Conservation (phyloP, 129 eudicot species). For the Flaveria sonorensis region DNA sequence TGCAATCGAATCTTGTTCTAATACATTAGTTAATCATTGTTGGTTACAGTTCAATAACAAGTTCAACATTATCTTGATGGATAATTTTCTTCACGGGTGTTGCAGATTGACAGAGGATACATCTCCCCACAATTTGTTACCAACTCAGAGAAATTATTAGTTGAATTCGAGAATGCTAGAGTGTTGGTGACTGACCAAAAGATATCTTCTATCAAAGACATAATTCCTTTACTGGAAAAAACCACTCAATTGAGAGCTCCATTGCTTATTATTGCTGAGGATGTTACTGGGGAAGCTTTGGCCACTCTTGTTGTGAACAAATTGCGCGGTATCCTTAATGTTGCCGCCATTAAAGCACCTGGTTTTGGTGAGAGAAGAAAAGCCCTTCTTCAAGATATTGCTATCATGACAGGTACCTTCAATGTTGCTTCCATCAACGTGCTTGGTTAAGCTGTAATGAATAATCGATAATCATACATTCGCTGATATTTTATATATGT, state of each 20-base stretch:
- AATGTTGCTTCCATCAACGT: not conserved
- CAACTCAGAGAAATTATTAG: conserved; percentile 74
- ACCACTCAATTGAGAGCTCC: conserved; percentile 85
- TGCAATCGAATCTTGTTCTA: not conserved
- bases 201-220: conserved; percentile 81
- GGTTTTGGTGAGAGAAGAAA: conserved; percentile 89
- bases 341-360: conserved; percentile 88
- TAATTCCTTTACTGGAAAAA: conserved; percentile 80
- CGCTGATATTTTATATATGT: not conserved
- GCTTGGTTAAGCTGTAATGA: not conserved
- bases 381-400: conserved; percentile 91
- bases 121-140: conserved; percentile 94
- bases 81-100: not conserved
- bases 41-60: not conserved
- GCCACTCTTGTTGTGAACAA: conserved; percentile 95
- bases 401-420: conserved; percentile 71
- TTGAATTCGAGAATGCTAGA: conserved; percentile 88
- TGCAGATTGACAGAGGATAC: conserved; percentile 92
- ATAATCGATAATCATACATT: not conserved
- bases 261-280: conserved; percentile 73
- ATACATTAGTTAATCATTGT: no score
- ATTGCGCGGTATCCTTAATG: conserved; percentile 70
- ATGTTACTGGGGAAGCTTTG: conserved; percentile 81
- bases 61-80: not conserved
- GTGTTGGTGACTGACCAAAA: conserved; percentile 90